Base-by-base conservation (phyloP, 2,329 filamentous ascomycete genomes). In the Alternaria tenuissima region DNA sequence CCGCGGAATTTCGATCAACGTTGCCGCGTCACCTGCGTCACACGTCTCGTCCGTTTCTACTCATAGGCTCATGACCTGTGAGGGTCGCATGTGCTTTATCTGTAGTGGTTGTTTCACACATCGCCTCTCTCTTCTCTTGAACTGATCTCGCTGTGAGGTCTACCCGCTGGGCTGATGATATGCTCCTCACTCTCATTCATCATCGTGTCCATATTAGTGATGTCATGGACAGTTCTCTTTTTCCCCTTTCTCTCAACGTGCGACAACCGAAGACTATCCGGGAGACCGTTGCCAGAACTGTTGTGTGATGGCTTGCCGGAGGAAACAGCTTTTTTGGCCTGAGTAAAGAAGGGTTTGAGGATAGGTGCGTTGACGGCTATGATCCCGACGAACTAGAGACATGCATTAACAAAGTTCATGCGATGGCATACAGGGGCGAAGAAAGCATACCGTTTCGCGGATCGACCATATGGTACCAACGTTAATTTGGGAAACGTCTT, bases 391-490 rank as follows among this genome's bases (percentile, higher is more conserved):
- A 56, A 56, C 54, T 56, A 39, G 7, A 28, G 22, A 3, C 5
- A 22, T 24, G 14, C 16, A 28, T 51, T 26, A 42, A 46, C 26
- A 39, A 16, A 18, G 28, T 38, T 30, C 22, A 26, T 39, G 16
- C 12, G 22, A 9, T 20, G 3, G 30, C 14, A 24, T 22, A 5
- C 12, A 24, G 20, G 11, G 22, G 18, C 16, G 22, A 26, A 16
- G 22, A 9, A 24, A 28, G n/a, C 24, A 4, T 51, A 56, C 54
- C 28, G 54, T 56, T 43, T 56, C 54, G 46, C 54, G 54, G 22
- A 56, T 52, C 38, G 54, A 56, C 54, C 54, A 56, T 28, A 56
- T 56, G 14, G 54, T 56, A 16, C 54, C 28, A 39, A 56, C 38
- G 9, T 56, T 56, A 28, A 56, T 56, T 26, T 56, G 54, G 20